These are phyloP conservation scores for Prunus mira DNA, from an alignment of 306 rosid genomes.

Conservation along the genomic window DNA sequence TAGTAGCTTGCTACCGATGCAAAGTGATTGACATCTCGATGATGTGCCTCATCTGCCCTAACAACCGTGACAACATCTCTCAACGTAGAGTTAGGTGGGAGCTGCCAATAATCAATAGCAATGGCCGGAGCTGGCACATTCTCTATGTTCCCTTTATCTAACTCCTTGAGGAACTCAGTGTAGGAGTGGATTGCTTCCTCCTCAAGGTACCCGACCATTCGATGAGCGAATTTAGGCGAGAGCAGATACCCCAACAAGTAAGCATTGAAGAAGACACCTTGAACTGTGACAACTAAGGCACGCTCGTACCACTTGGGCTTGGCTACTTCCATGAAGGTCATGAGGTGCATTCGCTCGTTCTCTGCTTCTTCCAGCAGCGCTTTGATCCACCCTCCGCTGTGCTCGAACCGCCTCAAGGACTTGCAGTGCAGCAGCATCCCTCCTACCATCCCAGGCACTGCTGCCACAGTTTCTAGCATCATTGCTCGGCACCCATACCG, in stretches of 20 bases:
- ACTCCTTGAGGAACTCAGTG: constrained; percentile 69
- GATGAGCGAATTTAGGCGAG: constrained; percentile 74
- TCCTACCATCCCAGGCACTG: constrained; percentile 85
- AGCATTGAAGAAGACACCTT: constrained; percentile 73
- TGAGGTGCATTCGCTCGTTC: constrained; percentile 81
- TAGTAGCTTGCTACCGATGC: constrained; percentile 47
- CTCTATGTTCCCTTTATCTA: constrained; percentile 63
- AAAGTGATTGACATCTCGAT: constrained; percentile 78
- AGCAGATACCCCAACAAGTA: constrained; percentile 61
- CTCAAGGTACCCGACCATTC: constrained; percentile 80
- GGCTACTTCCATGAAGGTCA: constrained; percentile 80
- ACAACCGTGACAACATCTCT: constrained; percentile 66
- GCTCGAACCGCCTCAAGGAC: constrained; percentile 62
- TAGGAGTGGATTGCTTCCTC: constrained; percentile 82
- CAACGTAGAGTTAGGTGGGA: constrained; percentile 49
- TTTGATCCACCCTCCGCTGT: constrained; percentile 82
- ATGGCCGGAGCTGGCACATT: constrained; percentile 77
- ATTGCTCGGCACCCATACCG: constrained; percentile 84
- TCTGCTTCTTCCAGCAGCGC: constrained; percentile 72
- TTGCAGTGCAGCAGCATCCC: constrained; percentile 66
- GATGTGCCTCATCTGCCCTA: constrained; percentile 81
- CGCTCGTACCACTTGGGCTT: constrained; percentile 73
- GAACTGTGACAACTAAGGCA: constrained; percentile 61
- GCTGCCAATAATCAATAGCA: constrained; percentile 76
- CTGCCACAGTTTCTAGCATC: constrained; percentile 89